Evolutionary conservation across 495 filamentous ascomycete genomes (phyloP), one percentile per base, ranked within the genome.

Genomic region (Amorphotheca resinae): DNA sequence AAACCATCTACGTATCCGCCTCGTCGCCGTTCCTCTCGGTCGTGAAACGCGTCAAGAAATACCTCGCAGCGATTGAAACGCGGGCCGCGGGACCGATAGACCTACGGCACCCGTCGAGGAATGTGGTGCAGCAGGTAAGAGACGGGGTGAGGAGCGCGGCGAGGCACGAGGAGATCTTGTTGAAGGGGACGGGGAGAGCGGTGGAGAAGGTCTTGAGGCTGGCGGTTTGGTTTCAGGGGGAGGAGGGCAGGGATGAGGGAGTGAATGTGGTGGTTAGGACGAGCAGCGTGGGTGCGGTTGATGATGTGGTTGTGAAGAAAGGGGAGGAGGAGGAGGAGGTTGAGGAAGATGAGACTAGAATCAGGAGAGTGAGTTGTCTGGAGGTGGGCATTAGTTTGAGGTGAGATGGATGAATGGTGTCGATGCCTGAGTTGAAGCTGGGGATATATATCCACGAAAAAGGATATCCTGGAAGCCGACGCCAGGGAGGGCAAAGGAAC

Each of bases 161-260:
- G 36, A 17, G 41, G 38, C n/a, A 32, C 34, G 28, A 45, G 31
- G 75, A 80, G 50, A 79, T 95, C 4, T 61, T 79, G 30, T 49
- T 95, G 9, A 82, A 87, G 43, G 89, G 76, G 12, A 88, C 84
- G 1, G 86, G 84, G 23, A 73, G 72, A 50, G 87, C 86, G 23
- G 87, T 95, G 39, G 68, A 77, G 57, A 81, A 74, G 61, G 78
- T 77, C 21, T 51, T 87, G 22, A 61, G 65, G 39, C 64, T 85
- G 7, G 83, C 70, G 11, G 57, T 70, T 44, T 80, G 72, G 55
- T 82, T 84, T 50, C 69, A 74, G 62, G 64, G 71, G 23, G 67
- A 77, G 48, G 63, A 57, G 14, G 77, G 79, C 59, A 64, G 72
- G 31, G 67, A 75, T 46, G 5, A 5, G 5, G 25, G 25, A 28